Conservation (phyloP, 2,329 filamentous ascomycete species). For the Cryphonectria parasitica region DNA sequence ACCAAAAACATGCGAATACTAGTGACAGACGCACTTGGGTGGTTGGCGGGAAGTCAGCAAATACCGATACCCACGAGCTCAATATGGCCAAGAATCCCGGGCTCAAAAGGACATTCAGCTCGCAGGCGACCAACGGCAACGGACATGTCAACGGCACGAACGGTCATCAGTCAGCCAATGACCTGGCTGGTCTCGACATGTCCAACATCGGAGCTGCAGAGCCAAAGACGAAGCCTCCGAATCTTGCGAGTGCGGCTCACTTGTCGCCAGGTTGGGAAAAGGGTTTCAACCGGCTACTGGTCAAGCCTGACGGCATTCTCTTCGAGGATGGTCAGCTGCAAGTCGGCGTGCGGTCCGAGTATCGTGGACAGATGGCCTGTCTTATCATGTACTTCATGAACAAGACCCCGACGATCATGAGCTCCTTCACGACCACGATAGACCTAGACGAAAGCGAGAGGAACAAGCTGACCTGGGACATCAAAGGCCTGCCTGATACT, state of each 20-base stretch:
- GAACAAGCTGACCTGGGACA: slow-evolving; percentile 76
- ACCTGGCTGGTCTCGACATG: slow-evolving; percentile 84
- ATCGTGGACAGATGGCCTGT: slow-evolving; percentile 92
- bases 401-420: slow-evolving; percentile 82
- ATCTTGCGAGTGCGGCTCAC: slow-evolving; percentile 89
- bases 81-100: slow-evolving; percentile 79
- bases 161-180: slow-evolving; percentile 57
- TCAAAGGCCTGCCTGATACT: slow-evolving; percentile 86
- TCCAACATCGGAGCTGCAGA: slow-evolving; percentile 60
- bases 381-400: slow-evolving; percentile 96
- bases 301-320: slow-evolving; percentile 81
- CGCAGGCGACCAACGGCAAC: slow-evolving; percentile 56
- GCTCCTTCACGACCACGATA: slow-evolving; percentile 91
- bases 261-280: slow-evolving; percentile 93
- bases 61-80: slow-evolving; percentile 78
- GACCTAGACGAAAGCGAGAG: slow-evolving; percentile 75
- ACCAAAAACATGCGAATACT: slow-evolving; percentile 91
- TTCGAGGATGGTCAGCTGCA: slow-evolving; percentile 97
- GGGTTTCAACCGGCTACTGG: slow-evolving; percentile 82
- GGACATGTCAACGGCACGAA: slow-evolving; percentile 50
- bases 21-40: slow-evolving; percentile 98
- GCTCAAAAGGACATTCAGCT: slow-evolving; percentile 84
- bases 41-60: slow-evolving; percentile 94
- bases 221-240: slow-evolving; percentile 69
- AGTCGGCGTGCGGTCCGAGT: slow-evolving; percentile 89